Conservation (phyloP, 2,329 filamentous ascomycete species). For the Penicillium sp. region DNA sequence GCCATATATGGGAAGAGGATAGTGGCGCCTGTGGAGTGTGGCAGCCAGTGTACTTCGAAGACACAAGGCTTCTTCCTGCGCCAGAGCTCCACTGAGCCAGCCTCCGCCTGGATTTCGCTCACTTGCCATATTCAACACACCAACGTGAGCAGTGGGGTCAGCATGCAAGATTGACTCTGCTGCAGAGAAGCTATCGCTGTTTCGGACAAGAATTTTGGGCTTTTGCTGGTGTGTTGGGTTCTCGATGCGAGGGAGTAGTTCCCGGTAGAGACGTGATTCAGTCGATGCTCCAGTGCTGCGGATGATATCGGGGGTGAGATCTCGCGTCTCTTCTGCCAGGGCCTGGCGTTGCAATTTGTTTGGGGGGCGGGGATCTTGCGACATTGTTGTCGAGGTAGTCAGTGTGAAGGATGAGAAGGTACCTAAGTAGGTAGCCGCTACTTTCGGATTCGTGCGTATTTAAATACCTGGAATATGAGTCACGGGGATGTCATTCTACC, state of each 20-base stretch:
- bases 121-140: conserved; percentile 56
- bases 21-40: conserved; percentile 33
- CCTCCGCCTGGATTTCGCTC: conserved; percentile 52
- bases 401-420: too few species aligned
- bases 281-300: conserved; percentile 2
- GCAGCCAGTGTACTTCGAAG: conserved; percentile 44
- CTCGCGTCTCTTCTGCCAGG: conserved; percentile 7
- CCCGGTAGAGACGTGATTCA: too few species aligned
- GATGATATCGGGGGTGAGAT: conserved; percentile 3
- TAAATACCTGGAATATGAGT: too few species aligned
- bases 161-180: conserved; percentile 4
- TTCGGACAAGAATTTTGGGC: conserved; percentile 6
- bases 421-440: too few species aligned
- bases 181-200: conserved; percentile 13
- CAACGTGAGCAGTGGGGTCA: conserved; percentile 21
- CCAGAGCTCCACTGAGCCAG: conserved; percentile 53
- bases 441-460: too few species aligned
- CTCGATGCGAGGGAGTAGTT: too few species aligned
- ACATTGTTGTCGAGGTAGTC: background rate
- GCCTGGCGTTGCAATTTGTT: conserved; percentile 8
- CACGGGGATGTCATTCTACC: too few species aligned
- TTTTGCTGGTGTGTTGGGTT: background rate
- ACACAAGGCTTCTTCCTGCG: conserved; percentile 60
- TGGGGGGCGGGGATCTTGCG: conserved; percentile 1
- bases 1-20: conserved; percentile 45